A percentile compares a stretch with the other conserved stretches of the same genome.
Evolutionary conservation across 768 basidiomycete genomes (phyloP).

Genomic region (Rhodotorula sphaerocarpa): DNA sequence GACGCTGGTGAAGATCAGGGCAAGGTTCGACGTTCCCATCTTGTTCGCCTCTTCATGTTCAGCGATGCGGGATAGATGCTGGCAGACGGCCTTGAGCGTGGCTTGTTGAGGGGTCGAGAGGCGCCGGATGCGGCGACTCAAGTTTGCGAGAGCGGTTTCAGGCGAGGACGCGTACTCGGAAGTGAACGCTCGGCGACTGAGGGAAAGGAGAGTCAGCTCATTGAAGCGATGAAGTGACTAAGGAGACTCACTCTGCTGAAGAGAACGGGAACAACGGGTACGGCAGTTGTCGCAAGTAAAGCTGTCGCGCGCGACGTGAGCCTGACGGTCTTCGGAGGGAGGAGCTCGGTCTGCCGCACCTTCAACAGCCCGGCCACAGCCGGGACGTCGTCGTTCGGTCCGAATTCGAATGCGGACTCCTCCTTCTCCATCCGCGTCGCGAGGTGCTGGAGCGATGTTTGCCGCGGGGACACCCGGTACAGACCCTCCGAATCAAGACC

Average conservation of each 20-base stretch:
- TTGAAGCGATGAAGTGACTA: background rate
- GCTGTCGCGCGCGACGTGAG: constrained; percentile 11
- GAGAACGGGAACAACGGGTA: constrained; percentile 34
- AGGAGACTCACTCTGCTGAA: constrained; percentile 8
- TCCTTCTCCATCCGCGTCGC: constrained; percentile 38
- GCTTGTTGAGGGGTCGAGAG: constrained; percentile 35
- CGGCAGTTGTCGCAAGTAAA: constrained; percentile 39
- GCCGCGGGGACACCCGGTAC: constrained; percentile 36
- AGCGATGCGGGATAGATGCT: constrained; percentile 33
- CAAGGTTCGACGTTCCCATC: constrained; percentile 36
- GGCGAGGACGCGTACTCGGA: constrained; percentile 3
- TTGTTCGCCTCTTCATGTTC: constrained; percentile 32
- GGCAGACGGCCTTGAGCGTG: constrained; percentile 34
- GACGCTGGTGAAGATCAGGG: constrained; percentile 29
- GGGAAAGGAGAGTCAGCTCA: background rate
- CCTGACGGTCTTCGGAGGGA: background rate
- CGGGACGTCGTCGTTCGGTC: constrained; percentile 27
- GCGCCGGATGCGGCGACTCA: constrained; percentile 30
- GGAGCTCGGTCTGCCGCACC: background rate
- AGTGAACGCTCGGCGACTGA: constrained; percentile 11
- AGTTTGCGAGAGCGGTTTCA: constrained; percentile 4
- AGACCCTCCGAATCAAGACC: constrained; percentile 37
- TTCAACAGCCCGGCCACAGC: constrained; percentile 38
- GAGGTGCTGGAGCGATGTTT: constrained; percentile 30
- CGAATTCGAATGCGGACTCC: constrained; percentile 36